Percentiles rank a stretch among this genome's conserved stretches.
Evolutionary conservation across 345 rosid genomes (phyloP).

Genomic region (Citrus mangshanensis): DNA sequence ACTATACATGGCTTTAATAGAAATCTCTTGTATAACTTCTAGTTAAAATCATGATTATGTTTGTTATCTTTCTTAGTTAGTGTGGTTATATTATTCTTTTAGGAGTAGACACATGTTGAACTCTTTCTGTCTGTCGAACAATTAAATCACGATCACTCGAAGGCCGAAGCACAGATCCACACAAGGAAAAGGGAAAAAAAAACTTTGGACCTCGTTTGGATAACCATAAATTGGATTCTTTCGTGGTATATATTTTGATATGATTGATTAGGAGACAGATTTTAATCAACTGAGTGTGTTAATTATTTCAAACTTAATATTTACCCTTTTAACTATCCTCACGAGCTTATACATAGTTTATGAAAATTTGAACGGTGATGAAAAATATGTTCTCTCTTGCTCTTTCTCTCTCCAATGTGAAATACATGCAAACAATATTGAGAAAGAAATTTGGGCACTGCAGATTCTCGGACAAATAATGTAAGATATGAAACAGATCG

Average conservation of each 20-base stretch:
- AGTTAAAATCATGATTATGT: not conserved
- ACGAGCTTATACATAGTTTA: not conserved
- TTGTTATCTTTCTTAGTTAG: not conserved
- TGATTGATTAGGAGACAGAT: no score
- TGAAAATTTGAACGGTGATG: not conserved
- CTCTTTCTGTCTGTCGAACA: not conserved
- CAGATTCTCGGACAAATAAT: constrained; percentile 21
- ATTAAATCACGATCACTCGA: not conserved
- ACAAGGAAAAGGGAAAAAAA: not conserved
- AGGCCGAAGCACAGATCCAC: not conserved
- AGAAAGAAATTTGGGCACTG: no score
- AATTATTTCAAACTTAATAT: no score
- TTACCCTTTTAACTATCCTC: not conserved
- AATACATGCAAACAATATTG: not conserved
- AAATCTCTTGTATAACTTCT: not conserved
- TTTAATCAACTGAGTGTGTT: no score
- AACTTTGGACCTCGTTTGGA: not conserved
- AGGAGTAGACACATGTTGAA: not conserved
- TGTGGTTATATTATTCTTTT: not conserved
- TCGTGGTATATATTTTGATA: no score
- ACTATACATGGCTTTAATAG: not conserved
- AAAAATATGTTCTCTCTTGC: not conserved
- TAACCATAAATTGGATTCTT: not conserved
- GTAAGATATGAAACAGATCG: constrained; percentile 6
- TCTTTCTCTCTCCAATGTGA: constrained; percentile 5